phyloP scores from a whole-genome alignment of 2,329 filamentous ascomycete species.

The Colletotrichum agaves region DNA sequence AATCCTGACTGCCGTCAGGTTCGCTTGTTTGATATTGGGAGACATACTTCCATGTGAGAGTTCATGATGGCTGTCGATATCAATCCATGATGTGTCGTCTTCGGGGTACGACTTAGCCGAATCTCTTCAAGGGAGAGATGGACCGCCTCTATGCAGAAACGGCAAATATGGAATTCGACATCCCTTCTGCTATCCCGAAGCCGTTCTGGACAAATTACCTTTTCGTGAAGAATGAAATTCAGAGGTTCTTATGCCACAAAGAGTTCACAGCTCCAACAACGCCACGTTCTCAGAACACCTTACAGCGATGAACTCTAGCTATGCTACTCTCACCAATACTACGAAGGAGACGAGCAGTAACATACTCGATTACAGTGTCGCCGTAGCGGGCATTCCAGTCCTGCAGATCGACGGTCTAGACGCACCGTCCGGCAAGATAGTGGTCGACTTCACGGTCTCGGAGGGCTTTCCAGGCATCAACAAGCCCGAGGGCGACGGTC shows the following conservation, averaged over 20 bases:
- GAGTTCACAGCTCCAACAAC: background rate
- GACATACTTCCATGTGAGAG: background rate
- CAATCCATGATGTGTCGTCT: background rate
- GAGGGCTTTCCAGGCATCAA: conserved; percentile 9
- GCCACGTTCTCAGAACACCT: background rate
- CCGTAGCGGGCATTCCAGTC: conserved; percentile 7
- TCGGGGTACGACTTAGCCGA: background rate
- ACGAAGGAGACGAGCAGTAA: background rate
- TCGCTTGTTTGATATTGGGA: too few species aligned
- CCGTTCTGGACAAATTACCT: conserved; percentile 8
- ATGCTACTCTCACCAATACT: conserved; percentile 1
- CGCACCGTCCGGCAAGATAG: background rate
- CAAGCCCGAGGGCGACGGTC: background rate
- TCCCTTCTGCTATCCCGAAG: conserved; percentile 4
- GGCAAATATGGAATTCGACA: conserved; percentile 1
- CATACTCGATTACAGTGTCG: conserved; percentile 13
- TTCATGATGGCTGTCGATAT: background rate
- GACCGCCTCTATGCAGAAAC: background rate
- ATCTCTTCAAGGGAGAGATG: background rate
- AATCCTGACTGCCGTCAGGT: too few species aligned
- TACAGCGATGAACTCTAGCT: background rate
- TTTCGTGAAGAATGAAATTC: conserved; percentile 4
- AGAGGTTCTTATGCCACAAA: conserved; percentile 1
- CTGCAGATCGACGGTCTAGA: background rate
- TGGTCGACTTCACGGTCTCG: conserved; percentile 9